Conservation (phyloP, 306 rosid species). For the Dryas alaskensis region DNA sequence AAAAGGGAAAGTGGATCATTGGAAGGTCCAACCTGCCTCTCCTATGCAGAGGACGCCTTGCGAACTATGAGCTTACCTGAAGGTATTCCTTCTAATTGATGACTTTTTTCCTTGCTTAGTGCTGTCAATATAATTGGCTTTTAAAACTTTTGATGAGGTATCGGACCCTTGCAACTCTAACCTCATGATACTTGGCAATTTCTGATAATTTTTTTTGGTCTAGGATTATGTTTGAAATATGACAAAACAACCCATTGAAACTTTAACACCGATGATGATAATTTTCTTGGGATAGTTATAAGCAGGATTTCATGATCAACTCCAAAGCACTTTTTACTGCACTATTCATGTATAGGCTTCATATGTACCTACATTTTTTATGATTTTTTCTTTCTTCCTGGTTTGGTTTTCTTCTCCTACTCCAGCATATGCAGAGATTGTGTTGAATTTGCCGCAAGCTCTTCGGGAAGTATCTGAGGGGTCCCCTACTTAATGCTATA, state of each 20-base stretch:
- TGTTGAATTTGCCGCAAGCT: constrained; percentile 73
- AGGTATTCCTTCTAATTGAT: constrained; percentile 46
- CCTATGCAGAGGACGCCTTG: constrained; percentile 90
- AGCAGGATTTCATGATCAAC: not conserved
- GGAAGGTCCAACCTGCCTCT: constrained; percentile 59
- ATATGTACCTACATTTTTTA: constrained; percentile 7
- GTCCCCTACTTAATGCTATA: constrained; percentile 28
- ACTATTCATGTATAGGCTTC: constrained; percentile 6
- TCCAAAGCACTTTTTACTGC: constrained; percentile 3
- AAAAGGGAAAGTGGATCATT: constrained; percentile 56
- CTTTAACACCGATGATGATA: not conserved
- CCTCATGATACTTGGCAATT: not conserved
- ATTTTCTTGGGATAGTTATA: not conserved
- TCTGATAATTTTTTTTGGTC: not conserved
- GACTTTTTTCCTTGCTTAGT: not conserved
- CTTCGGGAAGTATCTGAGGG: constrained; percentile 53
- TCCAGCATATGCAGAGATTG: constrained; percentile 91
- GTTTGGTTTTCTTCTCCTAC: constrained; percentile 18
- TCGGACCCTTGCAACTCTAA: not conserved
- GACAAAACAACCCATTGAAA: not conserved
- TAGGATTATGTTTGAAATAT: constrained; percentile 7
- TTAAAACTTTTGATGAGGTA: not conserved
- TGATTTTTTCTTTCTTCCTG: not conserved
- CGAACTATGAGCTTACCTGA: constrained; percentile 79
- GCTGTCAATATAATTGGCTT: not conserved